These are phyloP conservation scores for Geosmithia morbida DNA, from an alignment of 2,329 filamentous ascomycete species.

Conservation along the genomic window DNA sequence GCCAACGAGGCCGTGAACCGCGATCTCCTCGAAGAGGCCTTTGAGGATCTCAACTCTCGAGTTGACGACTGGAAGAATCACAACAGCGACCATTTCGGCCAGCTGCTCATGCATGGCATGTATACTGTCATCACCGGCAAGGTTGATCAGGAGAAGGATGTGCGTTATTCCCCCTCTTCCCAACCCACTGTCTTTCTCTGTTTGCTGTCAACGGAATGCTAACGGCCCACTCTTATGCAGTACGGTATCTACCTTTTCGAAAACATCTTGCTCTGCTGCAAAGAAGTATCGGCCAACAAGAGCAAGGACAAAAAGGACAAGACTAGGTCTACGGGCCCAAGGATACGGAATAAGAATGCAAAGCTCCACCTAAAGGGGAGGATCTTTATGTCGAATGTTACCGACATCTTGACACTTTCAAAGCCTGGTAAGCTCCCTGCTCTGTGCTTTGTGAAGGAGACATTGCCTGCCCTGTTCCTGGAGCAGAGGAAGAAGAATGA, in stretches of 20 bases:
- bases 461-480: too few species aligned
- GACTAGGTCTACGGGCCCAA: conserved; percentile 39
- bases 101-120: conserved; percentile 73
- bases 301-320: conserved; percentile 62
- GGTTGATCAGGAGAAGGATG: conserved; percentile 84
- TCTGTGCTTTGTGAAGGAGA: neutral
- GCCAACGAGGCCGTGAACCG: conserved; percentile 87
- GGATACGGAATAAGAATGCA: conserved; percentile 48
- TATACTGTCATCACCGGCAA: conserved; percentile 85
- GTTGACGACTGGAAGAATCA: conserved; percentile 98
- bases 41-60: conserved; percentile 64
- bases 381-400: conserved; percentile 99
- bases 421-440: conserved; percentile 57
- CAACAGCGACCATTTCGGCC: conserved; percentile 79
- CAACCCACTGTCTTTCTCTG: neutral
- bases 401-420: conserved; percentile 74
- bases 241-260: conserved; percentile 98
- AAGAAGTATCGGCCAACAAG: conserved; percentile 81
- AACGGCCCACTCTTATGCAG: conserved; percentile 25
- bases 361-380: conserved; percentile 91
- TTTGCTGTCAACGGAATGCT: neutral
- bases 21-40: conserved; percentile 69
- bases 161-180: conserved; percentile 23
- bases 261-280: conserved; percentile 89
- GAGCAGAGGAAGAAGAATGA: neutral